These are phyloP conservation scores for Cercospora citrullina DNA, from an alignment of 2,329 filamentous ascomycete species.

Conservation along the genomic window DNA sequence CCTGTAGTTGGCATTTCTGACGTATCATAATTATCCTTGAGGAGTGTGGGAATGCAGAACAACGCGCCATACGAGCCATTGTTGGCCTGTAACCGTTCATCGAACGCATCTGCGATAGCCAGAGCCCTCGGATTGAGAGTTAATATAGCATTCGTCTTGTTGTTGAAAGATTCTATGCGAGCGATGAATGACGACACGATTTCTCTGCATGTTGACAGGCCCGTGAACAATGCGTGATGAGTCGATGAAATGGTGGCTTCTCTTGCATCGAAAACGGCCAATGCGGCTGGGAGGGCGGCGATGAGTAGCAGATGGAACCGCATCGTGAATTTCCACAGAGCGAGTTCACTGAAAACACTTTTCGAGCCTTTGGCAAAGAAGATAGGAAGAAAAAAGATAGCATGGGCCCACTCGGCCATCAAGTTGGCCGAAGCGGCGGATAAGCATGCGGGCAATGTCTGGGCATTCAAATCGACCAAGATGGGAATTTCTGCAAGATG, in stretches of 20 bases:
- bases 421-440: background rate
- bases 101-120: slow-evolving; percentile 52
- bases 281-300: background rate
- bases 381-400: background rate
- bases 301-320: background rate
- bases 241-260: slow-evolving; percentile 61
- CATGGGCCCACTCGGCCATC: background rate
- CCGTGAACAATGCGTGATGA: slow-evolving; percentile 57
- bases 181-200: slow-evolving; percentile 58
- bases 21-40: slow-evolving; percentile 67
- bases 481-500: background rate
- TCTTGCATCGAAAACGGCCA: slow-evolving; percentile 51
- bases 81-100: slow-evolving; percentile 48
- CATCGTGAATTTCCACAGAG: background rate
- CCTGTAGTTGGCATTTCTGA: slow-evolving; percentile 59
- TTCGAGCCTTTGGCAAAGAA: background rate
- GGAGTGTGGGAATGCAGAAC: slow-evolving; percentile 61
- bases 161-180: slow-evolving; percentile 59
- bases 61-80: slow-evolving; percentile 53
- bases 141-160: slow-evolving; percentile 59
- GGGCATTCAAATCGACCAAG: background rate
- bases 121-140: slow-evolving; percentile 54
- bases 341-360: background rate
- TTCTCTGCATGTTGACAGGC: slow-evolving; percentile 55
- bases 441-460: background rate